Conservation (phyloP, 352 stramenopile species). For the Globisporangium spiculum region DNA sequence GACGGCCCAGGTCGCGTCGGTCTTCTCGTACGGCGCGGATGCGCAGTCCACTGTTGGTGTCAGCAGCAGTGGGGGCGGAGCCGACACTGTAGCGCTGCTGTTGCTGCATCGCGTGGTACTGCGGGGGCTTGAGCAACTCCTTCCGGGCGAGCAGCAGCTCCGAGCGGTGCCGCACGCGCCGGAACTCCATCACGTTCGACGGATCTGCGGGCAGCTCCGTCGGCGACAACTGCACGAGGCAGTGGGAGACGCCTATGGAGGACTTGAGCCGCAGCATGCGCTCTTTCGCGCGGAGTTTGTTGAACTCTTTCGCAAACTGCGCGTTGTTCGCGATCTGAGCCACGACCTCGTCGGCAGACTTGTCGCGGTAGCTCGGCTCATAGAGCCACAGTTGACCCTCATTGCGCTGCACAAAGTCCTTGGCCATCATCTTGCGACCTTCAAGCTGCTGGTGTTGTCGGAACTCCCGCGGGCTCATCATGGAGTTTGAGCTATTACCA, state of each 20-base stretch:
- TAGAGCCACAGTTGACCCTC: constrained; percentile 56
- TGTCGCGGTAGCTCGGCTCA: constrained; percentile 39
- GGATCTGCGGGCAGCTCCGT: constrained; percentile 32
- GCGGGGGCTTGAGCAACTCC: constrained; percentile 46
- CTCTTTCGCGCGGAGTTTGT: constrained; percentile 55
- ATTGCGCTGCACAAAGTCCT: constrained; percentile 60
- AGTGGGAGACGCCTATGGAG: constrained; percentile 47
- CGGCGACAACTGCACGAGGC: constrained; percentile 41
- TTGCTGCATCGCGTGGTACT: constrained; percentile 20
- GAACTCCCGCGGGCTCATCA: constrained; percentile 16
- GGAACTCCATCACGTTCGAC: constrained; percentile 38
- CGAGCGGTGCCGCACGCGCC: constrained; percentile 42
- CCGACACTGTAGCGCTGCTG: constrained; percentile 2
- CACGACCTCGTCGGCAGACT: constrained; percentile 34
- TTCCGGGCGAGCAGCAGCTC: constrained; percentile 46
- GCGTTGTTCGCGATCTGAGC: constrained; percentile 44
- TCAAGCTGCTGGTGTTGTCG: constrained; percentile 44
- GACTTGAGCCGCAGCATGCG: constrained; percentile 61
- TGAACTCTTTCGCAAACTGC: constrained; percentile 47
- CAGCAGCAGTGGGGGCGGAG: neutral
- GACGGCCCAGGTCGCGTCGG: constrained; percentile 19
- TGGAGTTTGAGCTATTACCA: neutral
- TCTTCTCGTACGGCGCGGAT: constrained; percentile 22
- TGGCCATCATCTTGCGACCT: constrained; percentile 52
- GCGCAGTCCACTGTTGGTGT: neutral